phyloP scores from a whole-genome alignment of 257 asterid genomes.

The Euphrasia confusa region DNA sequence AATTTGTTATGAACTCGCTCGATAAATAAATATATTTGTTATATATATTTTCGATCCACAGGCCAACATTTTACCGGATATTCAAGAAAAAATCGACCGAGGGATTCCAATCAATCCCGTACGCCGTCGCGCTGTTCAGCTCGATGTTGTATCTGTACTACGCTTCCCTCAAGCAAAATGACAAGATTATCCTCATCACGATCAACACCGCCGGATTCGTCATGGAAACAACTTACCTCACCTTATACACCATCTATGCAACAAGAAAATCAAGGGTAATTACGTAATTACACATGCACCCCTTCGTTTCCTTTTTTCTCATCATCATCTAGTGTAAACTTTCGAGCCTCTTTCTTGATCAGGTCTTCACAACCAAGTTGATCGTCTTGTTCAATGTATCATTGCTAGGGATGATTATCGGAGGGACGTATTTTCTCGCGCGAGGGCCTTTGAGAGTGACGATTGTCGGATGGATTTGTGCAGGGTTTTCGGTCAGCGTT shows the following conservation, averaged over 20 bases:
- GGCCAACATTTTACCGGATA: conserved; percentile 66
- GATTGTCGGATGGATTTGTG: conserved; percentile 77
- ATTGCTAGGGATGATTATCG: conserved; percentile 32
- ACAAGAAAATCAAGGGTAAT: conserved; percentile 50
- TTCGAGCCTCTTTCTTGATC: not conserved
- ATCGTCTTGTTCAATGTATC: conserved; percentile 41
- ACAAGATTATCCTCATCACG: conserved; percentile 37
- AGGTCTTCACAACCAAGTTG: conserved; percentile 49
- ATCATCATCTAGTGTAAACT: too few relatives aligned
- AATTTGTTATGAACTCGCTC: not conserved
- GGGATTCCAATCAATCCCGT: conserved; percentile 72
- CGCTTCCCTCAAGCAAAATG: conserved; percentile 49
- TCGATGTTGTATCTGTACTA: conserved; percentile 71
- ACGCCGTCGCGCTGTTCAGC: conserved; percentile 73
- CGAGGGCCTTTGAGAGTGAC: conserved; percentile 26
- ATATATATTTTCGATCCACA: conserved; percentile 12
- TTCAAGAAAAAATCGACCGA: conserved; percentile 64
- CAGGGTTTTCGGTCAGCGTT: conserved; percentile 61
- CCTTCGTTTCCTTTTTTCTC: not conserved
- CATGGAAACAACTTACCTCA: conserved; percentile 39
- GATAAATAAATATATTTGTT: not conserved
- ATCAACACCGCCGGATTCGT: conserved; percentile 49
- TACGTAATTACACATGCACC: not conserved
- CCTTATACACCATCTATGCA: conserved; percentile 54
- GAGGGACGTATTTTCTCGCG: conserved; percentile 27